Evolutionary conservation across 176 grass and related monocot genomes (phyloP).

Genomic region (Puccinellia tenuiflora): DNA sequence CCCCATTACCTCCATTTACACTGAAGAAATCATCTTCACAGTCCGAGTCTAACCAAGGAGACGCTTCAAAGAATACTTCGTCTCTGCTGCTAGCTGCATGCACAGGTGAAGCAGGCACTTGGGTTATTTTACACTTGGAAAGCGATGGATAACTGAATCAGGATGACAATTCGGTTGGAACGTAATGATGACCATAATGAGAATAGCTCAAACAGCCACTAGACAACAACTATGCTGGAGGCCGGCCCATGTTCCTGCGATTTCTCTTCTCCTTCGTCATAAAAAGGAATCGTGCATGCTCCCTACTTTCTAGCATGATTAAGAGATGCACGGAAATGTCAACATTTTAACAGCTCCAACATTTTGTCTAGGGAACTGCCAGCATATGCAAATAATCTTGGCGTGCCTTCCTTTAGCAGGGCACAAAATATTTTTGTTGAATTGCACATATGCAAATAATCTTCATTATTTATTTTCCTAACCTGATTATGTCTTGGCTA

Average conservation of each 20-base stretch:
- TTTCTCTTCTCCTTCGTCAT: neutral
- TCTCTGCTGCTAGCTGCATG: conserved; percentile 55
- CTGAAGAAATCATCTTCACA: conserved; percentile 89
- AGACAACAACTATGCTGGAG: neutral
- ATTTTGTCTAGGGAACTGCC: neutral
- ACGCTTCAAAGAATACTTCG: conserved; percentile 62
- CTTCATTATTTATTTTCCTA: neutral
- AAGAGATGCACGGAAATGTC: conserved; percentile 9
- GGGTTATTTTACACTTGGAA: neutral
- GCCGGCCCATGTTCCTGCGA: neutral
- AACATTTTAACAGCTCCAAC: neutral
- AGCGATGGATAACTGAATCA: neutral
- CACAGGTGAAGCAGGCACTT: neutral
- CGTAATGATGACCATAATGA: neutral
- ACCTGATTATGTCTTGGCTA: neutral
- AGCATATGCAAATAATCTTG: too few species aligned
- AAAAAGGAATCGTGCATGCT: neutral
- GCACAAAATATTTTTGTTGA: neutral
- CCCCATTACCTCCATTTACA: conserved; percentile 69
- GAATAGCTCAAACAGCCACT: neutral
- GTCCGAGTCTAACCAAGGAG: conserved; percentile 81
- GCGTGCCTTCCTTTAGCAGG: neutral
- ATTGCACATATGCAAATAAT: neutral
- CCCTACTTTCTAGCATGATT: neutral
- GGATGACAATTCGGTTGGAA: neutral